A percentile compares a stretch with the other conserved stretches of the same genome.
phyloP scores from a whole-genome alignment of 2,329 filamentous ascomycete species.

The Pseudopyrenochaeta lycopersici region DNA sequence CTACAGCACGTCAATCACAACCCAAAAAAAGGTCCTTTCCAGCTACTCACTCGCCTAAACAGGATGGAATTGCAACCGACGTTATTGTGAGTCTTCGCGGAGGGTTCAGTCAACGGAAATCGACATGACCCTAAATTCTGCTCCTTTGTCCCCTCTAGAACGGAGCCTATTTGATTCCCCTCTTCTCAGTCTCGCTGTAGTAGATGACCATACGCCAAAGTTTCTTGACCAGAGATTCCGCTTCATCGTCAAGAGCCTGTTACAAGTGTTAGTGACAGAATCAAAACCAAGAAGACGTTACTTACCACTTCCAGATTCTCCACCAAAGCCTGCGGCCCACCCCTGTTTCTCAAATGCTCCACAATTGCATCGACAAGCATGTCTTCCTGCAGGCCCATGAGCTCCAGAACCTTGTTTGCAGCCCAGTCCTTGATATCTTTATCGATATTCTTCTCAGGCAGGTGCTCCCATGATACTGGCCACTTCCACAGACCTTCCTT shows the following conservation, averaged over 20 bases:
- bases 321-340: conserved; percentile 79
- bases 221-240: conserved; percentile 92
- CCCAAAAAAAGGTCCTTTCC: conserved; percentile 5
- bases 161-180: conserved; percentile 66
- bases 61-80: neutral
- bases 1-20: conserved; percentile 29
- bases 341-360: conserved; percentile 80
- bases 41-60: conserved; percentile 23
- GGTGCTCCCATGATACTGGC: conserved; percentile 89
- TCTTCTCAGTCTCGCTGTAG: conserved; percentile 93
- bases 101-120: too few relatives aligned
- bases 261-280: conserved; percentile 46
- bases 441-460: conserved; percentile 81
- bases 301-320: conserved; percentile 85
- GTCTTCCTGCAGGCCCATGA: conserved; percentile 94
- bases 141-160: neutral
- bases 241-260: conserved; percentile 91
- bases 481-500: conserved; percentile 90
- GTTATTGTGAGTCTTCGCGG: too few relatives aligned
- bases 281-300: conserved; percentile 27
- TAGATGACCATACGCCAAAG: conserved; percentile 99
- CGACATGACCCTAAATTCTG: too few relatives aligned
- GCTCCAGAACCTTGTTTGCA: conserved; percentile 98
- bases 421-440: conserved; percentile 94
- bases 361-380: conserved; percentile 93